A percentile compares a stretch with the other conserved stretches of the same genome.
These are phyloP conservation scores for Podosphaera aphanis DNA, from an alignment of 2,329 filamentous ascomycete species.

Conservation along the genomic window DNA sequence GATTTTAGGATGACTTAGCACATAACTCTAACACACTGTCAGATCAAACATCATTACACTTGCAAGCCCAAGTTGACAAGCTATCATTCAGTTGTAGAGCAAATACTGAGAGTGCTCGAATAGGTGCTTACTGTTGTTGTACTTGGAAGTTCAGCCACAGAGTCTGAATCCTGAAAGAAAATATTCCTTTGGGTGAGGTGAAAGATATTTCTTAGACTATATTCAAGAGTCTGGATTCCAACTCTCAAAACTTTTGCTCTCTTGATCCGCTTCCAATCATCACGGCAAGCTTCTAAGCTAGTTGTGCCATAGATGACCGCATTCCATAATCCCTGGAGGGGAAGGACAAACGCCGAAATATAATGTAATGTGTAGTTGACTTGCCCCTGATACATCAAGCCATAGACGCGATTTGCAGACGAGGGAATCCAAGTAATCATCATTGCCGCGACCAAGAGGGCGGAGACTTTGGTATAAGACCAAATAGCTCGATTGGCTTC, in stretches of 20 bases:
- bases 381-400: conserved; percentile 30
- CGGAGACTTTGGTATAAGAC: conserved; percentile 46
- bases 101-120: not conserved
- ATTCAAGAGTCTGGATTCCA: not conserved
- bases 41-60: too few species aligned
- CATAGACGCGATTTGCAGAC: conserved; percentile 53
- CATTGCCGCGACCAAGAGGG: conserved; percentile 49
- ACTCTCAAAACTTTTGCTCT: not conserved
- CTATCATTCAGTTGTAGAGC: not conserved
- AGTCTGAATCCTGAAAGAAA: conserved; percentile 1
- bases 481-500: conserved; percentile 35
- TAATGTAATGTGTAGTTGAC: conserved; percentile 38
- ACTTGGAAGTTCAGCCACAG: conserved; percentile 1
- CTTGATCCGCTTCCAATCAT: conserved; percentile 14
- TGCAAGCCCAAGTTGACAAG: too few species aligned
- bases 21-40: too few species aligned
- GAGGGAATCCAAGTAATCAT: conserved; percentile 58
- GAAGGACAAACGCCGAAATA: conserved; percentile 50
- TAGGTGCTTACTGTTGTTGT: not conserved
- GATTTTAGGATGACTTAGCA: too few species aligned
- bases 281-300: conserved; percentile 35
- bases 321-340: conserved; percentile 72
- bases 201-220: not conserved
- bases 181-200: not conserved
- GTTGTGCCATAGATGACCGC: conserved; percentile 52